A percentile compares a stretch with the other conserved stretches of the same genome.
Conservation (phyloP, 2,329 filamentous ascomycete genomes). For the Colletotrichum lini region DNA sequence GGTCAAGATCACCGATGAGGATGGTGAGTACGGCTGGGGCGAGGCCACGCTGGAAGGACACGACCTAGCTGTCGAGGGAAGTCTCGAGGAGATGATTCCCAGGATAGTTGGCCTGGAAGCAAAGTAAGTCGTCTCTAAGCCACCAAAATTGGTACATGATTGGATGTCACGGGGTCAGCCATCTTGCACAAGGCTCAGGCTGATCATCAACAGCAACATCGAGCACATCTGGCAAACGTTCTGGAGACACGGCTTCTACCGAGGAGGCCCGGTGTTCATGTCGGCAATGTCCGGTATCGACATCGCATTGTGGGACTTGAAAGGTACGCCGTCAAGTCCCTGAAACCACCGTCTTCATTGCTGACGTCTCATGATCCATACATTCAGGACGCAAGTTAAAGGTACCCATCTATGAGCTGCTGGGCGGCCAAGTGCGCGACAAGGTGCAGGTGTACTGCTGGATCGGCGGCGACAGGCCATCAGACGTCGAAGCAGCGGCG, state of each 20-base stretch:
- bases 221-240: constrained; percentile 79
- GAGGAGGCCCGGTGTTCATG: constrained; percentile 80
- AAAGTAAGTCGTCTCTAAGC: constrained; percentile 59
- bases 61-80: constrained; percentile 75
- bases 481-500: constrained; percentile 72
- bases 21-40: constrained; percentile 74
- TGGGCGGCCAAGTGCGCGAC: constrained; percentile 76
- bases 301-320: constrained; percentile 80
- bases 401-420: constrained; percentile 75
- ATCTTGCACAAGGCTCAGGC: constrained; percentile 51
- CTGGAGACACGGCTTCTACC: constrained; percentile 77
- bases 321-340: constrained; percentile 55
- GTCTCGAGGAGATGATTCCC: constrained; percentile 71
- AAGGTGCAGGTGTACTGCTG: constrained; percentile 77
- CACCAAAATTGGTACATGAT: too few species aligned
- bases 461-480: constrained; percentile 77
- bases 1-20: constrained; percentile 75
- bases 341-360: too few species aligned
- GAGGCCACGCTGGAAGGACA: constrained; percentile 78
- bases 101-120: constrained; percentile 74
- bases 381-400: constrained; percentile 42
- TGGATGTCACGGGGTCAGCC: neutral
- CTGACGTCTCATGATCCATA: neutral
- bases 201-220: constrained; percentile 65
- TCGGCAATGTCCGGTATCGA: constrained; percentile 79